These are phyloP conservation scores for Symbiotaphrina buchneri DNA, from an alignment of 495 filamentous ascomycete species.

Conservation along the genomic window DNA sequence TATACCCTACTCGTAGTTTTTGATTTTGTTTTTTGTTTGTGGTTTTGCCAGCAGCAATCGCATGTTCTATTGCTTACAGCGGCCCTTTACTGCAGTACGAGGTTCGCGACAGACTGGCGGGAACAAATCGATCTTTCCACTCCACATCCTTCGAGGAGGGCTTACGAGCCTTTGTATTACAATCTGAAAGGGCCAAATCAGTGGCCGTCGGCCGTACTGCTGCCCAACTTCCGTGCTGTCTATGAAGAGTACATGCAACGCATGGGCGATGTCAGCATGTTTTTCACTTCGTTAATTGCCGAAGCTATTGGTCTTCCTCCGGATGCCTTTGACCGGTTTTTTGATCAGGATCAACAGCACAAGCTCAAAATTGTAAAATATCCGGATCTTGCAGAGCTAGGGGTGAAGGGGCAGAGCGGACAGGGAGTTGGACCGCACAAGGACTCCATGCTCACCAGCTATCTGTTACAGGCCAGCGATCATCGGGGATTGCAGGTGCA, in stretches of 20 bases:
- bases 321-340: constrained; percentile 61
- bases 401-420: constrained; percentile 21
- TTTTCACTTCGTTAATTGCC: constrained; percentile 67
- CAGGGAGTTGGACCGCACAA: constrained; percentile 88
- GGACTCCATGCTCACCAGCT: constrained; percentile 71
- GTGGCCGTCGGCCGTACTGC: constrained; percentile 49
- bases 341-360: constrained; percentile 62
- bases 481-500: constrained; percentile 78
- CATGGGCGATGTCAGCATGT: constrained; percentile 46
- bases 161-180: constrained; percentile 45
- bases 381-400: constrained; percentile 31
- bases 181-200: constrained; percentile 74
- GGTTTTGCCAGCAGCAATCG: constrained; percentile 9
- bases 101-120: constrained; percentile 28
- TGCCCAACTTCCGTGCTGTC: constrained; percentile 49
- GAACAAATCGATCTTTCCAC: constrained; percentile 86
- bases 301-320: constrained; percentile 60
- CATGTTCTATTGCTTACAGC: background rate
- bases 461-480: constrained; percentile 63
- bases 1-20: too few relatives aligned
- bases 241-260: constrained; percentile 53
- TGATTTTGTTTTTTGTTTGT: too few relatives aligned
- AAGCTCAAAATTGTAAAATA: constrained; percentile 91
- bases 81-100: constrained; percentile 3
- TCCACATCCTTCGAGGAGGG: constrained; percentile 40